Evolutionary conservation across 345 rosid species (phyloP).

Genomic region (Xanthoceras sorbifolium): DNA sequence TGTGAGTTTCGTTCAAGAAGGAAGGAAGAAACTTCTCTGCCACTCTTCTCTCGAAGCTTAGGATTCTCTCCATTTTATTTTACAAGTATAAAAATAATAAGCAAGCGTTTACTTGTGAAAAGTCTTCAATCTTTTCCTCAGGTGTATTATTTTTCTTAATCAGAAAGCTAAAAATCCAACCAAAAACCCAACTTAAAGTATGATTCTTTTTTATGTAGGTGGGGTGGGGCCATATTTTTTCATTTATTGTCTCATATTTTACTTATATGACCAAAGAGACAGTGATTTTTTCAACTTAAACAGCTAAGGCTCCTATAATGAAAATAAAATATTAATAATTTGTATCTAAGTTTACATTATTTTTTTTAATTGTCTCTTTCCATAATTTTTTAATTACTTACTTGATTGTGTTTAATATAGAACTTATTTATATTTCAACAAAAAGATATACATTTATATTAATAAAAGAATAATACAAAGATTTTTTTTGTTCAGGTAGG

Average conservation of each 20-base stretch:
- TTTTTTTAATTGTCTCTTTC: not conserved
- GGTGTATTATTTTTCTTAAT: slow-evolving; percentile 9
- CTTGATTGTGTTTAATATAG: not conserved
- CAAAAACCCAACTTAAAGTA: not conserved
- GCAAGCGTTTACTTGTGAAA: slow-evolving; percentile 26
- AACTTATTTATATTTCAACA: not conserved
- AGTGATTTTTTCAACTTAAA: slow-evolving; percentile 1
- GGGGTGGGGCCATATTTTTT: not conserved
- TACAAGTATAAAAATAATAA: not conserved
- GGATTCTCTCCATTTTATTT: slow-evolving; percentile 4
- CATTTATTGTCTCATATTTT: slow-evolving; percentile 1
- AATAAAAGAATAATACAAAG: no score
- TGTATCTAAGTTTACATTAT: not conserved
- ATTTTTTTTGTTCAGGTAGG: no score
- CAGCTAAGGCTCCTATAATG: no score
- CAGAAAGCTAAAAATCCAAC: not conserved
- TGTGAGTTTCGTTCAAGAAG: not conserved
- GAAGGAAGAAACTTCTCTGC: not conserved
- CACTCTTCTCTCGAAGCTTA: slow-evolving; percentile 2
- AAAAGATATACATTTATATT: not conserved
- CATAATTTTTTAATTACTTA: no score
- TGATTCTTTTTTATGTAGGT: not conserved
- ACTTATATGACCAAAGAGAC: not conserved
- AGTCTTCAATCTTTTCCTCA: not conserved
- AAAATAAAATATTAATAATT: no score